Evolutionary conservation across 805 yeast genomes (phyloP).

Genomic region (Wickerhamiella kazuoi): DNA sequence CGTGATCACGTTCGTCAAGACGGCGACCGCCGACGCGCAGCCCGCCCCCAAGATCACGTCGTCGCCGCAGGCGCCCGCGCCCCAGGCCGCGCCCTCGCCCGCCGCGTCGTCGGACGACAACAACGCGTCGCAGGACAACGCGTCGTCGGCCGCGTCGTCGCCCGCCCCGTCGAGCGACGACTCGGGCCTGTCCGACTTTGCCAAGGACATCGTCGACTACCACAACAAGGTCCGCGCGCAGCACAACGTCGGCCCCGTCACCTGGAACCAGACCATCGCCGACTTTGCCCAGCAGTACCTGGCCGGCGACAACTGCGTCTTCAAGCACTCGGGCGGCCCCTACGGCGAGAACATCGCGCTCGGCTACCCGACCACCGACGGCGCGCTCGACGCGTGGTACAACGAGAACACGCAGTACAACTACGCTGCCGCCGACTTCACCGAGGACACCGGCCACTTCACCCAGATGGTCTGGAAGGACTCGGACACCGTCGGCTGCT

Average conservation of each 20-base stretch:
- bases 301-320: slow-evolving; percentile 32
- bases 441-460: slow-evolving; percentile 52
- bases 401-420: slow-evolving; percentile 38
- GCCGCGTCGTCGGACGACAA: too few species aligned
- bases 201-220: slow-evolving; percentile 29
- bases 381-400: slow-evolving; percentile 62
- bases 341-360: slow-evolving; percentile 67
- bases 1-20: not conserved
- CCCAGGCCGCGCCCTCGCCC: not conserved
- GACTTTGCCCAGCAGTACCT: slow-evolving; percentile 35
- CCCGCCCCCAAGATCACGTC: not conserved
- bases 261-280: slow-evolving; percentile 38
- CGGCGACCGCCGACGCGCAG: not conserved
- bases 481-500: slow-evolving; percentile 51
- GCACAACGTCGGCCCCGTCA: slow-evolving; percentile 34
- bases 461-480: slow-evolving; percentile 61
- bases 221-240: slow-evolving; percentile 42
- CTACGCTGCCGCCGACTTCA: slow-evolving; percentile 30
- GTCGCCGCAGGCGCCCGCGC: not conserved
- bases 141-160: not conserved
- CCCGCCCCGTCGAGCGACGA: slow-evolving; percentile 2
- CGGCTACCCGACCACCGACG: slow-evolving; percentile 35
- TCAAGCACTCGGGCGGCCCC: slow-evolving; percentile 44
- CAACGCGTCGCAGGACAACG: not conserved
- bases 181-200: slow-evolving; percentile 7